Percentiles rank a stretch among this genome's conserved stretches.
Conservation (phyloP, 1,284 basidiomycete species). For the Sanghuangporus weigelae region DNA sequence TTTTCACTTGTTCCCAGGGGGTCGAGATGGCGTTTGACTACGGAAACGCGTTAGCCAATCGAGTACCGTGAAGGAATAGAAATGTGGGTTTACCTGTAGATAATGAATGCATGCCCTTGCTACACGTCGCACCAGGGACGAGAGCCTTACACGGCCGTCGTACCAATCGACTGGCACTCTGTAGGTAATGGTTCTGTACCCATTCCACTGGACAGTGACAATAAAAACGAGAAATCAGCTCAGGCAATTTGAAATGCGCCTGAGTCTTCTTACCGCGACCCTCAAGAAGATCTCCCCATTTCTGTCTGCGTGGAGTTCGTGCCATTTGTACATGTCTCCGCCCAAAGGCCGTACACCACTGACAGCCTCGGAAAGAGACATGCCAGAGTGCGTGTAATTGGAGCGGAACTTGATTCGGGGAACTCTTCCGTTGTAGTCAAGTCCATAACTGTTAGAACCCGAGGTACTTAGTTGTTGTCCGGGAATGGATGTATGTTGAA, state of each 20-base stretch:
- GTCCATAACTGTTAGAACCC: constrained; percentile 37
- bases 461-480: constrained; percentile 30
- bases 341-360: constrained; percentile 54
- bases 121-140: constrained; percentile 62
- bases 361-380: constrained; percentile 67
- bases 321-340: constrained; percentile 51
- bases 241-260: not conserved
- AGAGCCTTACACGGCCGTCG: constrained; percentile 56
- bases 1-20: constrained; percentile 60
- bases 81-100: constrained; percentile 46
- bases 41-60: constrained; percentile 18
- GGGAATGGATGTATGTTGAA: constrained; percentile 28
- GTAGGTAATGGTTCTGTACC: constrained; percentile 65
- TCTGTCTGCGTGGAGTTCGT: constrained; percentile 58
- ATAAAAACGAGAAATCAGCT: not conserved
- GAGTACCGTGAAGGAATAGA: constrained; percentile 1
- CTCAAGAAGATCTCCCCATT: constrained; percentile 55
- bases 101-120: constrained; percentile 70
- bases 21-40: constrained; percentile 63
- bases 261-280: constrained; percentile 46
- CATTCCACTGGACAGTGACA: constrained; percentile 50
- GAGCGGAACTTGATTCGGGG: constrained; percentile 63
- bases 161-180: constrained; percentile 68
- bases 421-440: constrained; percentile 40
- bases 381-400: constrained; percentile 60